These are phyloP conservation scores for Carallia pectinifolia DNA, from an alignment of 345 rosid species.

Conservation along the genomic window DNA sequence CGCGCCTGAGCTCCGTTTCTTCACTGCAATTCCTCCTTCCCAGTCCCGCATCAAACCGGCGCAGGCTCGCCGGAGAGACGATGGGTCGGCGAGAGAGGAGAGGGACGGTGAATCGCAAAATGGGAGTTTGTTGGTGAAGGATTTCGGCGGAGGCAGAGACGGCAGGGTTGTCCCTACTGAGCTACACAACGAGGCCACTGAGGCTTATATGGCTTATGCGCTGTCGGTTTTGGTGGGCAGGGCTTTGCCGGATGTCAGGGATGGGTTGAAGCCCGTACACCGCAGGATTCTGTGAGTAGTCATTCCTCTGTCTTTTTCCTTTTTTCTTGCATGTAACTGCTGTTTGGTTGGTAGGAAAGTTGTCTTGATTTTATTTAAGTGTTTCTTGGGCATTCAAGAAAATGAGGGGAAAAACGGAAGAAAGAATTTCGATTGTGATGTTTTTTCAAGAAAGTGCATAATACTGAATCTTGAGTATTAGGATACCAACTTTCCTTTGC, in stretches of 20 bases:
- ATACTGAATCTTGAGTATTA: too few species aligned
- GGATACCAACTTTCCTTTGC: too few species aligned
- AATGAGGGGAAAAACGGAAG: too few species aligned
- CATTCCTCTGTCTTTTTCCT: neutral
- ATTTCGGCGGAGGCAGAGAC: slow-evolving; percentile 19
- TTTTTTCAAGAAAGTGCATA: too few species aligned
- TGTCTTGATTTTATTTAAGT: neutral
- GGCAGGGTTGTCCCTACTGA: slow-evolving; percentile 57
- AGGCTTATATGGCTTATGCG: slow-evolving; percentile 85
- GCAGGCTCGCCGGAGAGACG: slow-evolving; percentile 30
- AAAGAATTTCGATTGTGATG: too few species aligned
- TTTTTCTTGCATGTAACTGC: neutral
- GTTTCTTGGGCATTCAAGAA: too few species aligned
- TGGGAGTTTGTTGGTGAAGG: slow-evolving; percentile 49
- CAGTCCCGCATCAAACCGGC: slow-evolving; percentile 10
- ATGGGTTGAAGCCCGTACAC: slow-evolving; percentile 94
- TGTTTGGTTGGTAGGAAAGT: neutral
- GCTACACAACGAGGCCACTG: slow-evolving; percentile 91
- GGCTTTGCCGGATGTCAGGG: slow-evolving; percentile 91
- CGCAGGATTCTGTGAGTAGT: slow-evolving; percentile 75
- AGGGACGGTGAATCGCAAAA: slow-evolving; percentile 24
- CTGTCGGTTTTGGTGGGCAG: slow-evolving; percentile 94
- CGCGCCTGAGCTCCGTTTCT: slow-evolving; percentile 39
- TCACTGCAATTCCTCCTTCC: slow-evolving; percentile 25
- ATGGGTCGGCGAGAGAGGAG: slow-evolving; percentile 18